Percentiles rank a stretch among this genome's conserved stretches.
Evolutionary conservation across 805 yeast genomes (phyloP).

Genomic region (Yarrowia keelungensis): DNA sequence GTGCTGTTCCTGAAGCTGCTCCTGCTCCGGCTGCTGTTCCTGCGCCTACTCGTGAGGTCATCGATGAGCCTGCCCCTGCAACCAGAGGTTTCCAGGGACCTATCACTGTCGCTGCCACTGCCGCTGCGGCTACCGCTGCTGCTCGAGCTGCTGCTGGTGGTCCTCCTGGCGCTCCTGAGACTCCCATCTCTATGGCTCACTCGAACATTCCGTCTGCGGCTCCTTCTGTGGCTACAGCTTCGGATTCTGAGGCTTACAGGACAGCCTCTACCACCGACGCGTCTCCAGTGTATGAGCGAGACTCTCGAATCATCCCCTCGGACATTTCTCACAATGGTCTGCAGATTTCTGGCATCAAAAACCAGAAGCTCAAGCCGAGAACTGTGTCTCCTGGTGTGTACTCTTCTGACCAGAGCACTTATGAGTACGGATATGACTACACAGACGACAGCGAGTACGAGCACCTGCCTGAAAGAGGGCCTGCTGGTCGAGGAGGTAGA

Average conservation of each 20-base stretch:
- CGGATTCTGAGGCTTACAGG: constrained; percentile 33
- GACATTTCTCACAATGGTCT: constrained; percentile 19
- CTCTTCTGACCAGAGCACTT: constrained; percentile 25
- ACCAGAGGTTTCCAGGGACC: constrained; percentile 3
- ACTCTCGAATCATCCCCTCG: constrained; percentile 15
- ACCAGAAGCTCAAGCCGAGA: background rate
- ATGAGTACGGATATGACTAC: constrained; percentile 25
- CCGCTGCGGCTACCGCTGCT: constrained; percentile 27
- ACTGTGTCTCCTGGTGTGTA: constrained; percentile 18
- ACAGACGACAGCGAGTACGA: constrained; percentile 37
- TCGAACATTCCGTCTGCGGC: constrained; percentile 3
- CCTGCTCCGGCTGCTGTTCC: background rate
- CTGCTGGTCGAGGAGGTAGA: background rate
- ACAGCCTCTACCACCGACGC: constrained; percentile 23
- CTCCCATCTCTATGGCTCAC: constrained; percentile 32
- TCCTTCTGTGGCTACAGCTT: constrained; percentile 22
- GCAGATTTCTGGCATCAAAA: constrained; percentile 15
- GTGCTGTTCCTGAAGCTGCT: background rate
- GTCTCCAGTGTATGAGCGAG: constrained; percentile 23
- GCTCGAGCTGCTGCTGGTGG: constrained; percentile 34
- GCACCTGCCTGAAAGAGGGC: background rate
- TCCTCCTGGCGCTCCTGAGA: constrained; percentile 24
- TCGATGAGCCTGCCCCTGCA: background rate
- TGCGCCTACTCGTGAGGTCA: background rate
- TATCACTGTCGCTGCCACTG: constrained; percentile 10